Evolutionary conservation across 2,329 filamentous ascomycete genomes (phyloP).

Genomic region (Cercospora sojina): DNA sequence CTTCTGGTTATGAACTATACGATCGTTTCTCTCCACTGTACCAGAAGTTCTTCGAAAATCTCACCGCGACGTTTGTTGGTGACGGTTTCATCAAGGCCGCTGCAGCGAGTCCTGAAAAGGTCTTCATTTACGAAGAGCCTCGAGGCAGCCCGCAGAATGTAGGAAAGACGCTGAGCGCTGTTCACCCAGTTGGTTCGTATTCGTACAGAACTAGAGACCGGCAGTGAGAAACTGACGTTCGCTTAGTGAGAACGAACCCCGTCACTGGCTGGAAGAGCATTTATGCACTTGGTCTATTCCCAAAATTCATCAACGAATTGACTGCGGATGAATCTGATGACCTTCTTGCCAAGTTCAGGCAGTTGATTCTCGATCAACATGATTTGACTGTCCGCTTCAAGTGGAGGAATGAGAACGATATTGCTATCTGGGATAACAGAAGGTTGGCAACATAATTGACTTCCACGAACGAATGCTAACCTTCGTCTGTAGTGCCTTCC

Average conservation of each 20-base stretch:
- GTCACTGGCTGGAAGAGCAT: slow-evolving; percentile 63
- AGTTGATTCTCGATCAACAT: slow-evolving; percentile 50
- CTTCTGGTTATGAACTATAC: slow-evolving; percentile 66
- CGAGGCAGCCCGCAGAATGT: slow-evolving; percentile 31
- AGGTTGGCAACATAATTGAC: not conserved
- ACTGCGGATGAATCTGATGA: slow-evolving; percentile 31
- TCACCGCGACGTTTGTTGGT: slow-evolving; percentile 54
- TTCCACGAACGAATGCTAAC: slow-evolving; percentile 61
- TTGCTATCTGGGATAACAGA: slow-evolving; percentile 66
- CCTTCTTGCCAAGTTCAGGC: slow-evolving; percentile 30
- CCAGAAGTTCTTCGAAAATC: slow-evolving; percentile 58
- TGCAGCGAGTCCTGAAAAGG: slow-evolving; percentile 21
- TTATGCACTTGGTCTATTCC: slow-evolving; percentile 60
- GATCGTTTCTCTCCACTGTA: slow-evolving; percentile 60
- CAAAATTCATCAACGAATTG: slow-evolving; percentile 56
- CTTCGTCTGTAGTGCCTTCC: slow-evolving; percentile 56
- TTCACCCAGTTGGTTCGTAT: slow-evolving; percentile 48
- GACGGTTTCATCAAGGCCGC: slow-evolving; percentile 40
- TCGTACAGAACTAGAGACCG: too few species aligned
- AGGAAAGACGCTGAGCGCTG: slow-evolving; percentile 23
- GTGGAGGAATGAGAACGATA: slow-evolving; percentile 52
- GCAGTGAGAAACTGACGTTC: not conserved
- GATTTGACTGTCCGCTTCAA: slow-evolving; percentile 52
- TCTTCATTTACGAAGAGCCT: slow-evolving; percentile 28
- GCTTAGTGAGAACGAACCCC: slow-evolving; percentile 54